Evolutionary conservation across 2,329 filamentous ascomycete genomes (phyloP), one percentile per base, ranked within the genome.

Genomic region (Pseudogymnoascus sp.): DNA sequence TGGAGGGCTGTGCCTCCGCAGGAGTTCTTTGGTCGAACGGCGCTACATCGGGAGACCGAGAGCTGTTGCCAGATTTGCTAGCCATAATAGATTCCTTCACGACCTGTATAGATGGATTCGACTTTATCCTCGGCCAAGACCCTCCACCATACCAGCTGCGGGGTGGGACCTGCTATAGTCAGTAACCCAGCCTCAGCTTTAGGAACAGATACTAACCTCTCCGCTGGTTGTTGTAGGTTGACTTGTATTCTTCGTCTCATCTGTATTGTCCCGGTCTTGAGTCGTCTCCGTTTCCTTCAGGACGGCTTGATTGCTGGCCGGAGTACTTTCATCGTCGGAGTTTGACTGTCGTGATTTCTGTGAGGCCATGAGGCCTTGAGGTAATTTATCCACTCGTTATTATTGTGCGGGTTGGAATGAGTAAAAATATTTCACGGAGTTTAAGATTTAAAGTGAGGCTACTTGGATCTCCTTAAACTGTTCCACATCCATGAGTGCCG

Each of bases 41-140:
- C 65, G 60, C 67, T 20, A 70, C 60, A 61, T 70, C 69, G 38
- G 66, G 59, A n/a, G 68, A 61, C 9, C 68, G 61, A 4, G 61
- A 41, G 11, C 62, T 65, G 58, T 68, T 72, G n/a, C 63, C 64
- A 8, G 68, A 60, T 61, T 70, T 72, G 59, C 71, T 82, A 30
- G 83, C 84, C 50, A 83, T 72, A 28, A 87, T 86, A 11, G 80
- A 83, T 70, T 87, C 84, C 65, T 77, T 78, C 3, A 83, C 82
- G 47, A 87, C 74, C 59, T 84, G 81, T 5, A 81, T 86, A 7
- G 83, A 86, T 28, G 84, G 78, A 14, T 76, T 74, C 6, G 84
- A 81, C 68, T 86, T 86, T 35, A 73, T 70, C 63, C 80, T 76
- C 16, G 82, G 80, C 82, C 82, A 86, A 16, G 84, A 71, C 22